Evolutionary conservation across 148 eudicot species (phyloP), one percentile per base, ranked within the genome.

Genomic region (Vaccinium myrtillus): DNA sequence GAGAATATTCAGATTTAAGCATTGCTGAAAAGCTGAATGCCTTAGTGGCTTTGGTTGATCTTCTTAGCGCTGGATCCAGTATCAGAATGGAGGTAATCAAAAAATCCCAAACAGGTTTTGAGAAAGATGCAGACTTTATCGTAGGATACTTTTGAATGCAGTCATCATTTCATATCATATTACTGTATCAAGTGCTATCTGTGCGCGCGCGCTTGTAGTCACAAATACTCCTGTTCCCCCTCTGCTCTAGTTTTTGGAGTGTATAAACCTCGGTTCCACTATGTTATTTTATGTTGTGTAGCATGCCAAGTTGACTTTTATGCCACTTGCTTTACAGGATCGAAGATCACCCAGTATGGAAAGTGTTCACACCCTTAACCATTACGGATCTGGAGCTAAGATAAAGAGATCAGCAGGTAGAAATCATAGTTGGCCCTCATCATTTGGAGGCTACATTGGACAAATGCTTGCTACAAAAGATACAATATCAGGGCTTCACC

Each of bases 1-100:
- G 98, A 86, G 98, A 97, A 88, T 95, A 97, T 90, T 95, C 93
- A 78, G 98, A 94, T 83, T 89, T 97, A 86, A 91, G 91, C 86
- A 88, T 92, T 86, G 99, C 91, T 84, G 99, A 97, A 92, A 97
- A 95, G 90, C 90, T 97, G 86, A 88, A 89, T 83, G 91, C 91
- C n/a, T 85, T 97, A 55, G 83, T 87, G 75, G 94, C 98, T 53
- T 84, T 97, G 90, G 85, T 95, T 83, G 99, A 95, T 90, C 98
- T 97, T 80, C 87, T 93, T 71, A 90, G 90, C 82, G 93, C 94
- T 23, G 95, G 95, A 87, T 92, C 91, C 48, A 92, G 95, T 86
- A 88, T 95, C 82, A 92, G 91, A 82, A 87, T 85, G 88, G 95
- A 97, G 98, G 99, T 97, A 94, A 86, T 77, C 14, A 15, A 43